Evolutionary conservation across 169 alveolate genomes (phyloP).

Genomic region (Neospora caninum): DNA sequence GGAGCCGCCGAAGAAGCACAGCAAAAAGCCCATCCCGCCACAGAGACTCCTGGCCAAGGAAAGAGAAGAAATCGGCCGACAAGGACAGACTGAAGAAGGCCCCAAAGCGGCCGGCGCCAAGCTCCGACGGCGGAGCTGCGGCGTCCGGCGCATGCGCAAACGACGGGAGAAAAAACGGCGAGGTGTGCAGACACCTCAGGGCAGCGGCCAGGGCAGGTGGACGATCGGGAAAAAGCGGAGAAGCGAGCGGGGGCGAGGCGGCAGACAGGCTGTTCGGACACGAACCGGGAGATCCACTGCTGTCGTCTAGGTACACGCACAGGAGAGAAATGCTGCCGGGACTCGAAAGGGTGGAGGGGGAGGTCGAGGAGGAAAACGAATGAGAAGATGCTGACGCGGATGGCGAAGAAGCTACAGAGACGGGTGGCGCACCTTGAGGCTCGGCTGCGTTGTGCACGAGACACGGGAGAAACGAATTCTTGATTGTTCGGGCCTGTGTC

Average conservation of each 20-base stretch:
- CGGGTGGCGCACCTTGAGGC: too few species aligned
- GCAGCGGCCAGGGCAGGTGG: background rate
- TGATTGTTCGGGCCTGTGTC: too few species aligned
- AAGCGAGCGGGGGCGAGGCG: background rate
- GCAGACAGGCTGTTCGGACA: background rate
- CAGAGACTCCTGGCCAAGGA: background rate
- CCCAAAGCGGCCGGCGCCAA: too few species aligned
- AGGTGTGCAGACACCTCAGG: background rate
- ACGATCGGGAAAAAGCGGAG: too few species aligned
- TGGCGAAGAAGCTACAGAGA: background rate
- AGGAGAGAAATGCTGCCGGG: background rate
- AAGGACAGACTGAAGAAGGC: background rate
- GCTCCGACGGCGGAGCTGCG: background rate
- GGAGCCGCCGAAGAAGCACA: background rate
- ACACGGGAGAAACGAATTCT: too few species aligned
- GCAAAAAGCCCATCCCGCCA: background rate
- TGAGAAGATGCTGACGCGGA: background rate
- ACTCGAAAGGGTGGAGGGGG: background rate
- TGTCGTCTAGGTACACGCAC: background rate
- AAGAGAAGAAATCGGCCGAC: background rate
- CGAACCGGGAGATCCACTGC: background rate
- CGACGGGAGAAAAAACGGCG: background rate
- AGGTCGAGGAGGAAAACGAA: background rate
- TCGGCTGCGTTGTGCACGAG: too few species aligned
- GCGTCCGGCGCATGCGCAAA: background rate